These are phyloP conservation scores for Pulicaria dysenterica DNA, from an alignment of 129 eudicot genomes.

Conservation along the genomic window DNA sequence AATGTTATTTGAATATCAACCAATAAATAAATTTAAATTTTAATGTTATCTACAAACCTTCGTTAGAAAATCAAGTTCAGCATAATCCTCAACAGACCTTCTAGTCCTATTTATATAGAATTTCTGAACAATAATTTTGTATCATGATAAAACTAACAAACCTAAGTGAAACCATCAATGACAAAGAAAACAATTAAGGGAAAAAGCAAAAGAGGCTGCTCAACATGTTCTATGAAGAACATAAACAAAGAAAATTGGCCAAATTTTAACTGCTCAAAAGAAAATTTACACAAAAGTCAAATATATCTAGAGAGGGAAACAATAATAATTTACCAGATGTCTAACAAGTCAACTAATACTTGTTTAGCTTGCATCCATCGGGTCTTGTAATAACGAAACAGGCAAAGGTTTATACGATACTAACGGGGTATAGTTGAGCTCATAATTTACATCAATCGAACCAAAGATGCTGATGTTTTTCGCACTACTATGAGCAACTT, in stretches of 20 bases:
- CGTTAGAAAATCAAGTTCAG: too few relatives aligned
- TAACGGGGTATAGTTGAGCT: conserved; percentile 69
- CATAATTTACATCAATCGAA: conserved; percentile 60
- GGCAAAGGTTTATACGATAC: conserved; percentile 57
- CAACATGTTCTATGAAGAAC: too few relatives aligned
- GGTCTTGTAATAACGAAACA: conserved; percentile 35
- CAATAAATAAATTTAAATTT: too few relatives aligned
- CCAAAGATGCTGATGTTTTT: conserved; percentile 74
- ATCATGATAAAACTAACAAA: too few relatives aligned
- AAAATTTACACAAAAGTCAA: conserved; percentile 17
- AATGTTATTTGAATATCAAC: too few relatives aligned
- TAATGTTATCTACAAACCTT: too few relatives aligned
- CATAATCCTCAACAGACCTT: too few relatives aligned
- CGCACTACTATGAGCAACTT: conserved; percentile 79
- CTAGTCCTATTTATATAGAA: too few relatives aligned
- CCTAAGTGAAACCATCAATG: not conserved
- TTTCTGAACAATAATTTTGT: too few relatives aligned
- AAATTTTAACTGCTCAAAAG: not conserved
- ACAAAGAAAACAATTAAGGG: not conserved
- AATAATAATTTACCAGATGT: conserved; percentile 36
- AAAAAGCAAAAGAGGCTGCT: too few relatives aligned
- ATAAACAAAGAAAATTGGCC: too few relatives aligned
- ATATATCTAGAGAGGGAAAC: conserved; percentile 18
- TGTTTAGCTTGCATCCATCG: conserved; percentile 47
- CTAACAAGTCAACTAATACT: not conserved